phyloP scores from a whole-genome alignment of 164 flowering plant species.

The Kingdonia uniflora region DNA sequence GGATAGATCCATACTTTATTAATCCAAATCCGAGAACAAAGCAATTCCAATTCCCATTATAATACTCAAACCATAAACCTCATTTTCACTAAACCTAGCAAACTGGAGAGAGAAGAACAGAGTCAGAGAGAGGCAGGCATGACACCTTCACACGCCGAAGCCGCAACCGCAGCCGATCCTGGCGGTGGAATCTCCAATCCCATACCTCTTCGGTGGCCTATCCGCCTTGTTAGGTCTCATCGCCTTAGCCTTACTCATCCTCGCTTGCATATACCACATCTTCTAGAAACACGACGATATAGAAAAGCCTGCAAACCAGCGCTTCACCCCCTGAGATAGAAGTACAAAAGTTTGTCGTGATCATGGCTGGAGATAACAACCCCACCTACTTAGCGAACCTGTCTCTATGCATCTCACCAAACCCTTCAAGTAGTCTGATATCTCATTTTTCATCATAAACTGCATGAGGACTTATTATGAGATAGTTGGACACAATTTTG shows the following conservation, averaged over 20 bases:
- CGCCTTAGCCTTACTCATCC: slow-evolving; percentile 29
- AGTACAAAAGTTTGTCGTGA: slow-evolving; percentile 33
- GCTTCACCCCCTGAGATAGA: slow-evolving; percentile 6
- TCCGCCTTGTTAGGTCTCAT: slow-evolving; percentile 22
- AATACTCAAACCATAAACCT: too few species aligned
- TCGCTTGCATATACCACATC: slow-evolving; percentile 28
- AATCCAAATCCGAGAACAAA: too few species aligned
- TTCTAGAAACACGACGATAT: neutral
- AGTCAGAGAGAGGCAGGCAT: too few species aligned
- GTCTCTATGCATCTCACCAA: neutral
- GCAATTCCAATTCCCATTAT: too few species aligned
- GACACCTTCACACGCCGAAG: neutral
- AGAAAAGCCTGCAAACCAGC: neutral
- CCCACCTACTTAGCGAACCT: slow-evolving; percentile 40
- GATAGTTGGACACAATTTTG: neutral
- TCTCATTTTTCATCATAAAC: too few species aligned
- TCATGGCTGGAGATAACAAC: slow-evolving; percentile 42
- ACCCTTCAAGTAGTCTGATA: neutral
- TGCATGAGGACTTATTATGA: too few species aligned
- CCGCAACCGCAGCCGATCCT: slow-evolving; percentile 1
- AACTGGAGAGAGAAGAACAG: too few species aligned
- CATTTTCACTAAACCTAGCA: too few species aligned
- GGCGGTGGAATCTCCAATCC: slow-evolving; percentile 35
- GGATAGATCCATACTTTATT: too few species aligned
- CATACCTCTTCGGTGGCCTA: slow-evolving; percentile 29